phyloP scores from a whole-genome alignment of 1,284 basidiomycete genomes.

The Cryptococcus sp. region DNA sequence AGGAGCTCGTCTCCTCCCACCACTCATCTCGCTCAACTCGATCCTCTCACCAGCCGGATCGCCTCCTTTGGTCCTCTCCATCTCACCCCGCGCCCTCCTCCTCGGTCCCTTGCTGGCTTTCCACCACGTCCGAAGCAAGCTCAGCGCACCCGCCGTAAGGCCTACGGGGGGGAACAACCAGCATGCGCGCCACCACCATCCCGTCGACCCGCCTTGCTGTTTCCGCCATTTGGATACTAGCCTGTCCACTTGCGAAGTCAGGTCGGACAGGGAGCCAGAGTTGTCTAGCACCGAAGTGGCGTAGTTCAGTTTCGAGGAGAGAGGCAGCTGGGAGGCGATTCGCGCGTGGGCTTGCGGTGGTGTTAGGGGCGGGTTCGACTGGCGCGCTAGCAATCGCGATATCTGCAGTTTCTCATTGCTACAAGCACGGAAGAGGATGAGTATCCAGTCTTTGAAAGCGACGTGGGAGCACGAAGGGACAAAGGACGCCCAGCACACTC shows the following conservation, averaged over 20 bases:
- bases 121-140: slow-evolving; percentile 29
- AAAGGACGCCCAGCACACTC: slow-evolving; percentile 21
- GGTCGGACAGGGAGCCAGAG: slow-evolving; percentile 69
- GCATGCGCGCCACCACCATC: slow-evolving; percentile 66
- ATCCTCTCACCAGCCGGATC: slow-evolving; percentile 22
- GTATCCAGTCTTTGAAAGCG: too few species aligned
- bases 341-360: slow-evolving; percentile 65
- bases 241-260: slow-evolving; percentile 68
- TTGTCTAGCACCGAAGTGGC: slow-evolving; percentile 91
- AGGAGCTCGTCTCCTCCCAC: slow-evolving; percentile 24
- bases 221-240: slow-evolving; percentile 64
- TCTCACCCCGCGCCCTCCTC: slow-evolving; percentile 38
- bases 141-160: slow-evolving; percentile 43
- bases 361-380: slow-evolving; percentile 60
- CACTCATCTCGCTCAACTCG: slow-evolving; percentile 25
- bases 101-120: slow-evolving; percentile 17
- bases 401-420: slow-evolving; percentile 65
- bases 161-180: slow-evolving; percentile 84
- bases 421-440: slow-evolving; percentile 45
- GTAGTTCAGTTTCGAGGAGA: slow-evolving; percentile 75
- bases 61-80: slow-evolving; percentile 14
- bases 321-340: slow-evolving; percentile 77
- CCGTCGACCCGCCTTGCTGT: slow-evolving; percentile 58
- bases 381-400: slow-evolving; percentile 71
- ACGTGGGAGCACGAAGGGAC: too few species aligned